phyloP scores from a whole-genome alignment of 192 early-diverging fungal genomes.

The Umbelopsis sp. region DNA sequence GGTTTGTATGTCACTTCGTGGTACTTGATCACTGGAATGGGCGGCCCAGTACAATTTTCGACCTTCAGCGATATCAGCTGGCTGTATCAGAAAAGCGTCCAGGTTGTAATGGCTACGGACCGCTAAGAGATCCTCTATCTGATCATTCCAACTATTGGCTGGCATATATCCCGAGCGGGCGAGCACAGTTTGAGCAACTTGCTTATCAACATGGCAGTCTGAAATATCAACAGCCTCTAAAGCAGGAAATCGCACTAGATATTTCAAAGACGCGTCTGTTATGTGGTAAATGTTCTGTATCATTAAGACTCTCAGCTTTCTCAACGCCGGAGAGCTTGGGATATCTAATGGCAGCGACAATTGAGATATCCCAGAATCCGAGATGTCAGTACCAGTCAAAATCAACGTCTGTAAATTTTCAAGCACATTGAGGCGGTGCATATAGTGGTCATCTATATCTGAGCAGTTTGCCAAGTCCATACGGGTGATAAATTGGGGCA shows the following conservation, averaged over 20 bases:
- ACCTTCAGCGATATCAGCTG: not conserved
- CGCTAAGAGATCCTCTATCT: not conserved
- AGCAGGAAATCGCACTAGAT: not conserved
- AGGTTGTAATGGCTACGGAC: not conserved
- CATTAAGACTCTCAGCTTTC: not conserved
- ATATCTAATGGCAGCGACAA: not conserved
- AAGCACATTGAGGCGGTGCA: not conserved
- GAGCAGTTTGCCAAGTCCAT: not conserved
- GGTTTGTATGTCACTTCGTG: not conserved
- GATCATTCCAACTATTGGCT: not conserved
- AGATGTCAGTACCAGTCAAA: not conserved
- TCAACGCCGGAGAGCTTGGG: not conserved
- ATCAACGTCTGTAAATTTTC: not conserved
- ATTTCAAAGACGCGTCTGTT: not conserved
- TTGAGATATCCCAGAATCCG: not conserved
- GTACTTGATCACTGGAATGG: not conserved
- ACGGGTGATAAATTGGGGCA: not conserved
- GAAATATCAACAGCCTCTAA: not conserved
- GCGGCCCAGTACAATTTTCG: not conserved
- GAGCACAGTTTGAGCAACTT: not conserved
- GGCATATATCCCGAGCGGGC: not conserved
- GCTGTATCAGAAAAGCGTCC: not conserved
- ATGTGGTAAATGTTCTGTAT: not conserved
- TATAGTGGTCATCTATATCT: not conserved
- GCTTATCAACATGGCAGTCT: not conserved